Evolutionary conservation across 352 stramenopile genomes (phyloP), one percentile per base, ranked within the genome.

Genomic region (Pythium biforme): DNA sequence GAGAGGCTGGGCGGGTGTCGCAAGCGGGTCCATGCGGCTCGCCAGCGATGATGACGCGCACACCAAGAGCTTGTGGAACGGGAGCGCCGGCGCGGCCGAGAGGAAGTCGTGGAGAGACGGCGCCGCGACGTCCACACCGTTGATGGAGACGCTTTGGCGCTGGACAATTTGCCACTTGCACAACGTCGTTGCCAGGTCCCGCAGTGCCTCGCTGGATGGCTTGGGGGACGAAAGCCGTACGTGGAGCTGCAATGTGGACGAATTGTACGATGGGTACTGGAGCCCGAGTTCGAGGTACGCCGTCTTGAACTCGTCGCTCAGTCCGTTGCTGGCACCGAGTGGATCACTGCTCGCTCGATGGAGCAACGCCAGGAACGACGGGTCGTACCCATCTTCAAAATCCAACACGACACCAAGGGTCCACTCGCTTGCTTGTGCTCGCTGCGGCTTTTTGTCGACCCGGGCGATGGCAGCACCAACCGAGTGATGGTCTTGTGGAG

Each of bases 31-130:
- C 23, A 55, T 55, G 41, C 45, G 43, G 27, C 59, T 60, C 2
- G 59, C 50, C 29, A 56, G 15, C 0, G 50, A 66, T 0, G 59
- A 55, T 20, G 59, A 66, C 19, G 59, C 59, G 39, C 59, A 66
- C 26, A 60, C 50, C 6, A 59, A 33, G 2, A 66, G 50, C 17
- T 60, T 57, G 51, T 45, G 51, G 45, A 59, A 66, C 10, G 59
- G 59, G 0, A 66, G 59, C 15, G 19, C 11, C 8, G 50, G 50
- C 2, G 51, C 25, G 3, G 40, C 59, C 4, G 23, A 14, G 31
- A 66, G 40, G 2, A 66, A 31, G 22, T 59, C 59, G 27, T 47
- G 27, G 11, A 66, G 59, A 1, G 31, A 41, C 9, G n/a, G 17
- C 3, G 51, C 50, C 19, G 40, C 41, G 19, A 66, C 22, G 34